Conservation (phyloP, 2,329 filamentous ascomycete species). For the Sporothrix inflata region DNA sequence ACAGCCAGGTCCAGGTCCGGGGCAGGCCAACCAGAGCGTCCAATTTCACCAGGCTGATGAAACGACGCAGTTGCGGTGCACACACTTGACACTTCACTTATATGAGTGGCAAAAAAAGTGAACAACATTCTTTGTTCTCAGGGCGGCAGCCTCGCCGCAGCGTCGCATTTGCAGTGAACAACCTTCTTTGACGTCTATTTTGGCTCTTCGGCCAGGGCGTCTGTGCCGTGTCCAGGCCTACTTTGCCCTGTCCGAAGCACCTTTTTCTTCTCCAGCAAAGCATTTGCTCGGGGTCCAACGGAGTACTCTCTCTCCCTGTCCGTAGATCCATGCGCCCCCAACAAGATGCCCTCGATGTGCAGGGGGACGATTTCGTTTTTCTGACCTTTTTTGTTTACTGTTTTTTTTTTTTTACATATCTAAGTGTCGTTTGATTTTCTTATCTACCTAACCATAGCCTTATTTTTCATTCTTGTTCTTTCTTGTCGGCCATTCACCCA, state of each 20-base stretch:
- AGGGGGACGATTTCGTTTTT: neutral
- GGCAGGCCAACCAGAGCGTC: neutral
- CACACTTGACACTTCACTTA: neutral
- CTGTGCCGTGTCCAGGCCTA: neutral
- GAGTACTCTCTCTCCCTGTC: neutral
- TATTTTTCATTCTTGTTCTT: too few species aligned
- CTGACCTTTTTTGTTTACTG: neutral
- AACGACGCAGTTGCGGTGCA: neutral
- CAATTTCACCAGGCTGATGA: slow-evolving; percentile 2
- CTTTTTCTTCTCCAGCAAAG: neutral
- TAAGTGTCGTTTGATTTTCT: neutral
- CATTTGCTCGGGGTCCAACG: neutral
- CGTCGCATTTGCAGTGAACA: neutral
- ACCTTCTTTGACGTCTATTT: neutral
- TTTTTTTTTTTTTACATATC: neutral
- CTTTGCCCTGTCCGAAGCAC: neutral
- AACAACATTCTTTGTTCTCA: slow-evolving; percentile 11
- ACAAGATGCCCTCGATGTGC: neutral
- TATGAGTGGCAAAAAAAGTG: slow-evolving; percentile 4
- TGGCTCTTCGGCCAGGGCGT: neutral
- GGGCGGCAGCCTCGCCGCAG: neutral
- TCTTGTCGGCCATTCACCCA: too few species aligned
- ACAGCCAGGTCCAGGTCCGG: neutral
- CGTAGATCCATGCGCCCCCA: neutral
- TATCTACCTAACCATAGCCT: neutral